A percentile compares a stretch with the other conserved stretches of the same genome.
These are phyloP conservation scores for Rhizopus stolonifer DNA, from an alignment of 371 early-diverging fungal genomes.

Conservation along the genomic window DNA sequence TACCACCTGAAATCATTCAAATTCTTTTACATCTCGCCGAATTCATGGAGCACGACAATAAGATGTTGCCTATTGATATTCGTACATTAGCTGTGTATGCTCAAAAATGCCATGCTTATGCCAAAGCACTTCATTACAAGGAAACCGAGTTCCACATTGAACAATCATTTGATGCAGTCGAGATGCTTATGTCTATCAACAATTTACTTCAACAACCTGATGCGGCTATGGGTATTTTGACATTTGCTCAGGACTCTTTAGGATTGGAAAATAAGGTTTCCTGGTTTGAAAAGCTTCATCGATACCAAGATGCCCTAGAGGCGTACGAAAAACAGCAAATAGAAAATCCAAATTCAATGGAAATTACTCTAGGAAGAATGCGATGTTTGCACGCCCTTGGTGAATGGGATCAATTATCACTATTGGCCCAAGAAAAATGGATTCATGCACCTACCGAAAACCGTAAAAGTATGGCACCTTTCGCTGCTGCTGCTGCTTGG, in stretches of 20 bases:
- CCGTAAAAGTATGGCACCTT: slow-evolving; percentile 75
- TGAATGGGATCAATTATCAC: slow-evolving; percentile 90
- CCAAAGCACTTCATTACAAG: slow-evolving; percentile 96
- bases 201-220: slow-evolving; percentile 95
- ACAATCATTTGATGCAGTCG: slow-evolving; percentile 85
- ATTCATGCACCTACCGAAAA: slow-evolving; percentile 51
- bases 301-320: slow-evolving; percentile 93
- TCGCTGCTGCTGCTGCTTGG: slow-evolving; percentile 96
- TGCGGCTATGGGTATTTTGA: slow-evolving; percentile 94
- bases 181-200: slow-evolving; percentile 93
- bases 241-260: slow-evolving; percentile 85
- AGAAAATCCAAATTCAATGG: slow-evolving; percentile 75
- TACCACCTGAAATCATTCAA: slow-evolving; percentile 92
- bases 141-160: slow-evolving; percentile 93
- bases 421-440: slow-evolving; percentile 87
- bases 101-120: slow-evolving; percentile 92
- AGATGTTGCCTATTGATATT: slow-evolving; percentile 92
- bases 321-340: slow-evolving; percentile 85
- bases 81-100: slow-evolving; percentile 89
- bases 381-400: slow-evolving; percentile 90
- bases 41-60: slow-evolving; percentile 98
- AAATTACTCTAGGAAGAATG: slow-evolving; percentile 86
- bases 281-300: slow-evolving; percentile 93
- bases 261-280: slow-evolving; percentile 86
- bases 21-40: slow-evolving; percentile 93